Evolutionary conservation across 2,329 filamentous ascomycete species (phyloP), one percentile per base, ranked within the genome.

Genomic region (Neofusicoccum parvum): DNA sequence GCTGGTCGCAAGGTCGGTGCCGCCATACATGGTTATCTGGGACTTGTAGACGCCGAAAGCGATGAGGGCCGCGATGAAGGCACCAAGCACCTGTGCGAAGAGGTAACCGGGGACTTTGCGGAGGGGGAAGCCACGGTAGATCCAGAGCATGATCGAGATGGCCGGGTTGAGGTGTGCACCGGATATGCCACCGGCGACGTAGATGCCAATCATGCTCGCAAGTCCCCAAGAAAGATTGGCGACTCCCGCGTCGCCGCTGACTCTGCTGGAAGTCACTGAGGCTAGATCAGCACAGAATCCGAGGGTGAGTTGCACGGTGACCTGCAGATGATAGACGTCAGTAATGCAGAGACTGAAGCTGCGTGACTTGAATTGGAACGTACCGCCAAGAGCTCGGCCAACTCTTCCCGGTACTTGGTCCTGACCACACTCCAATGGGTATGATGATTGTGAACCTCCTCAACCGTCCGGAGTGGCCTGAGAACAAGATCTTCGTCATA

Each of bases 361-460:
- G 27, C 27, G 5, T 6, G 20, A 3, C 17, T 15, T 12, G 10
- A 0, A 6, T 32, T 9, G 20, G 27, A 20, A 5, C 72, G 65
- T 66, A 83, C 83, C 3, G 80, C 83, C 9, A 87, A 77, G 1
- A 82, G 78, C 68, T 87, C 85, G 1, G 84, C 84, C 1, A 86
- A 75, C 34, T 83, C 81, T 70, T 86, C 84, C 11, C 83, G 80
- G 69, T 85, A 81, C 41, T 81, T 78, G 0, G 82, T 81, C 23
- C 85, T 80, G 27, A 86, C 17, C 23, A 81, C 76, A 37, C 81
- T 79, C 83, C 84, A 81, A 69, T 79, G 70, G 27, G 81, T 65
- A 17, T 65, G 64, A 20, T 65, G 46, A 69, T 85, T 85, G 62
- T 84, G 80, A 34, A 85, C 76, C 68, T 83, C 82, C 17, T 83